Evolutionary conservation across 805 yeast genomes (phyloP), one percentile per base, ranked within the genome.

Genomic region (Saturnispora quitensis): DNA sequence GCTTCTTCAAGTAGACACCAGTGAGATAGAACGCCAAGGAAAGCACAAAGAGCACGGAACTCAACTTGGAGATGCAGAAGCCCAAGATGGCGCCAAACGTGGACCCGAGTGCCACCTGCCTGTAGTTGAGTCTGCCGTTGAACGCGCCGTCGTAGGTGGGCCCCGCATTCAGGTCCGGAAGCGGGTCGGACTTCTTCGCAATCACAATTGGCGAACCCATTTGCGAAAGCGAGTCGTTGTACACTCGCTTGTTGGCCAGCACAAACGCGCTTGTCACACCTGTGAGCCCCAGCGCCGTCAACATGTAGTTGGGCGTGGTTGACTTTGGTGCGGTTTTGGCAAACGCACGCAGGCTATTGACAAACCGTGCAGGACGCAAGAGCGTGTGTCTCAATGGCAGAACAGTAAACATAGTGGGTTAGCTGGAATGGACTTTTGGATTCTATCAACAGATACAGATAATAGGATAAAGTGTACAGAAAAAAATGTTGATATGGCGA

Each of bases 101-200:
- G 1, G 84, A 78, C 5, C 89, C 89, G 51, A 80, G 65, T 12
- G 86, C 74, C 59, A 82, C 68, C 59, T 82, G 84, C 57, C 77
- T 75, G 60, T 82, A 82, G 65, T 78, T 77, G 56, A 81, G 67
- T 51, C 69, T 70, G 0, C 77, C 76, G n/a, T 71, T 71, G 50
- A 77, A 67, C 0, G 72, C 64, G n/a, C 67, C 65, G 53, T 68
- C 68, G 50, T 53, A 66, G 31, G 51, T 52, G 1, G 71, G 62
- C 15, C 47, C 53, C 9, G 45, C 34, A 12, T 54, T 49, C 13
- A 38, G 8, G n/a, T 40, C 45, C 10, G 34, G 40, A 4, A 20
- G 7, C 5, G 40, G 17, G 17, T 42, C n/a, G 7, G 43, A 22
- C 8, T 31, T 17, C 46, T 45, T 55, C 50, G 36, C 35, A 44